Percentiles rank a stretch among this genome's conserved stretches.
These are phyloP conservation scores for Trametes hirsuta DNA, from an alignment of 1,284 basidiomycete species.

Conservation along the genomic window DNA sequence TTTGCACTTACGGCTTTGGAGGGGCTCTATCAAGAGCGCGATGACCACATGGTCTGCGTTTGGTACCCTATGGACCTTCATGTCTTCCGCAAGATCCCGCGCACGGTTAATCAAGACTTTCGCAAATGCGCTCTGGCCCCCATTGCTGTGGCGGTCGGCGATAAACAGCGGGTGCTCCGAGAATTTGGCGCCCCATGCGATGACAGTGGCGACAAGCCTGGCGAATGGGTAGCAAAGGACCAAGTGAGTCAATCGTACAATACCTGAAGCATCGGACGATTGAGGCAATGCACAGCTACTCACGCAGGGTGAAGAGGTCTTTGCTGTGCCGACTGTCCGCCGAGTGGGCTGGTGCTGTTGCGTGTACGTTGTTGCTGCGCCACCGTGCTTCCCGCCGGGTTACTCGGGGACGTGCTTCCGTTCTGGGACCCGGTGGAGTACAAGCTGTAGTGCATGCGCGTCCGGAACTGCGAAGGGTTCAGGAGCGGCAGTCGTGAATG, in stretches of 20 bases:
- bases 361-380: conserved; percentile 20
- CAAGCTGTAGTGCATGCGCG: conserved; percentile 59
- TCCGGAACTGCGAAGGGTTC: conserved; percentile 76
- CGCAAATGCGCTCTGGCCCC: conserved; percentile 75
- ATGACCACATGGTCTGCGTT: conserved; percentile 81
- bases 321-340: conserved; percentile 18
- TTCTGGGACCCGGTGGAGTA: conserved; percentile 32
- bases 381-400: conserved; percentile 12
- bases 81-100: conserved; percentile 81
- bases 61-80: conserved; percentile 84
- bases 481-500: conserved; percentile 83
- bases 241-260: background rate
- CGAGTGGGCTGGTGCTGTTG: conserved; percentile 22
- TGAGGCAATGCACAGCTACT: conserved; percentile 3
- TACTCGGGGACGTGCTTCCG: conserved; percentile 20
- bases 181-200: conserved; percentile 93
- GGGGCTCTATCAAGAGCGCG: conserved; percentile 73
- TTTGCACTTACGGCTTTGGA: conserved; percentile 74
- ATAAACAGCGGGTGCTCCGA: conserved; percentile 84
- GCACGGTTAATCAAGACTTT: conserved; percentile 80
- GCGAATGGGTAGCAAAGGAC: background rate
- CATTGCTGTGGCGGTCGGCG: conserved; percentile 73
- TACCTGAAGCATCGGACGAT: background rate
- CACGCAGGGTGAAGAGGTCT: conserved; percentile 31
- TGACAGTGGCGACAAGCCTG: conserved; percentile 78